Percentiles rank a stretch among this genome's conserved stretches.
Evolutionary conservation across 2,329 filamentous ascomycete species (phyloP).

Genomic region (Colletotrichum tamarilloi): DNA sequence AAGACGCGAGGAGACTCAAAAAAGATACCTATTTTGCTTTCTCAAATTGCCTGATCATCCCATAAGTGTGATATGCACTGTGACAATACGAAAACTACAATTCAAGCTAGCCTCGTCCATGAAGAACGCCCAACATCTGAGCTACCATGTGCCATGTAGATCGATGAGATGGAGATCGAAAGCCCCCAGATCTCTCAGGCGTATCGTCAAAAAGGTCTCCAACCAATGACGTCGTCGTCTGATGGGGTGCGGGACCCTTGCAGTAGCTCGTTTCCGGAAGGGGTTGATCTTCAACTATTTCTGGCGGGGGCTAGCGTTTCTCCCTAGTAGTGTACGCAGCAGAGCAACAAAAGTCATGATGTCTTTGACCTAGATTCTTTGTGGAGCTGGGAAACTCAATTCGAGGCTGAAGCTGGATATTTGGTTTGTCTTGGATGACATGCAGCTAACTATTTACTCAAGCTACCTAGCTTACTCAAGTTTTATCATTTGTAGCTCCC

Average conservation of each 20-base stretch:
- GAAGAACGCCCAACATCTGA: not conserved
- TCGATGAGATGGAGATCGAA: not conserved
- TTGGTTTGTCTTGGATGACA: not conserved
- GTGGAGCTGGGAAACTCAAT: constrained; percentile 9
- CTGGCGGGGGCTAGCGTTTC: not conserved
- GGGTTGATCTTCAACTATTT: not conserved
- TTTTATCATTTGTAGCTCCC: not conserved
- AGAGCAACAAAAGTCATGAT: constrained; percentile 33
- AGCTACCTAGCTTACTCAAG: not conserved
- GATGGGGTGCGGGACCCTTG: not conserved
- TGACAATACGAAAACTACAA: too few relatives aligned
- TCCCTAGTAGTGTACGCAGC: too few relatives aligned
- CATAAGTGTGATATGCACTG: too few relatives aligned
- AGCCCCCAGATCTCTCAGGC: not conserved
- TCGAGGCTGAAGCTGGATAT: not conserved
- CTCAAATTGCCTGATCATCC: too few relatives aligned
- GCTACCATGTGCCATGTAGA: not conserved
- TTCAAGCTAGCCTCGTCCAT: not conserved
- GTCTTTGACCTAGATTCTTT: constrained; percentile 29
- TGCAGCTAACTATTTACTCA: not conserved
- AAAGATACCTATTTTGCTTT: not conserved
- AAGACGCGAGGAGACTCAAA: not conserved
- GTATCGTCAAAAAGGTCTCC: not conserved
- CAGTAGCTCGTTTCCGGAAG: not conserved
- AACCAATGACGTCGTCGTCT: constrained; percentile 33